These are phyloP conservation scores for Novymonas esmeraldas DNA, from an alignment of 208 protist genomes.

Conservation along the genomic window DNA sequence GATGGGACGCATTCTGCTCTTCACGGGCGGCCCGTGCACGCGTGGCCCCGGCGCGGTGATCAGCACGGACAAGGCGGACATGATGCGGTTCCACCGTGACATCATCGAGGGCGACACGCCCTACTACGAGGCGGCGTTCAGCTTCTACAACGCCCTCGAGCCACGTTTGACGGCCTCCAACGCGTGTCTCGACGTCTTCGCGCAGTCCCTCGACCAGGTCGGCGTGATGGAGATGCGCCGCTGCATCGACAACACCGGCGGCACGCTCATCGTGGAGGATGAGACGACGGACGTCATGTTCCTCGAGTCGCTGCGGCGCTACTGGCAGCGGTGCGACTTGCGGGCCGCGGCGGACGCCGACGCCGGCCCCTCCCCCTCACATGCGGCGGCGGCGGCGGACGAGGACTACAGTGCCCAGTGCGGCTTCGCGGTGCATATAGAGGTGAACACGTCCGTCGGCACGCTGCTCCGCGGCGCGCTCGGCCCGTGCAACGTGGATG, in stretches of 20 bases:
- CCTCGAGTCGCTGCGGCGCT: slow-evolving; percentile 69
- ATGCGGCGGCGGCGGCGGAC: background rate
- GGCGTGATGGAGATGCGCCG: slow-evolving; percentile 96
- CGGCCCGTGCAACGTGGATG: slow-evolving; percentile 69
- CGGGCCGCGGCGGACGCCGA: slow-evolving; percentile 10
- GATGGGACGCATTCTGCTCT: slow-evolving; percentile 90
- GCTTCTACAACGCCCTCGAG: slow-evolving; percentile 94
- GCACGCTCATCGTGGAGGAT: slow-evolving; percentile 95
- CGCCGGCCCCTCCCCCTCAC: background rate
- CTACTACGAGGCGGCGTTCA: slow-evolving; percentile 66
- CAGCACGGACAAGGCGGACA: slow-evolving; percentile 90
- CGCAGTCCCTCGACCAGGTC: slow-evolving; percentile 96
- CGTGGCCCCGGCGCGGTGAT: slow-evolving; percentile 93
- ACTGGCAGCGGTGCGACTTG: slow-evolving; percentile 77
- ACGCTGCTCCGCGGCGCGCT: slow-evolving; percentile 74
- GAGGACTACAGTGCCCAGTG: slow-evolving; percentile 38
- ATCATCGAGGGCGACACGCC: slow-evolving; percentile 89
- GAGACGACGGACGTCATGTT: slow-evolving; percentile 92
- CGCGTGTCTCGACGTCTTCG: slow-evolving; percentile 97
- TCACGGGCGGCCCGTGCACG: slow-evolving; percentile 96
- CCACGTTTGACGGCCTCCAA: slow-evolving; percentile 82
- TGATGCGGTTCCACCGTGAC: slow-evolving; percentile 98
- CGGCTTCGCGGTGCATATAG: slow-evolving; percentile 71
- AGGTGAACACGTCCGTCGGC: slow-evolving; percentile 75
- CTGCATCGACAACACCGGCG: slow-evolving; percentile 92